Percentiles rank a stretch among this genome's conserved stretches.
Conservation (phyloP, 768 basidiomycete genomes). For the Hortiboletus flavorubellus region DNA sequence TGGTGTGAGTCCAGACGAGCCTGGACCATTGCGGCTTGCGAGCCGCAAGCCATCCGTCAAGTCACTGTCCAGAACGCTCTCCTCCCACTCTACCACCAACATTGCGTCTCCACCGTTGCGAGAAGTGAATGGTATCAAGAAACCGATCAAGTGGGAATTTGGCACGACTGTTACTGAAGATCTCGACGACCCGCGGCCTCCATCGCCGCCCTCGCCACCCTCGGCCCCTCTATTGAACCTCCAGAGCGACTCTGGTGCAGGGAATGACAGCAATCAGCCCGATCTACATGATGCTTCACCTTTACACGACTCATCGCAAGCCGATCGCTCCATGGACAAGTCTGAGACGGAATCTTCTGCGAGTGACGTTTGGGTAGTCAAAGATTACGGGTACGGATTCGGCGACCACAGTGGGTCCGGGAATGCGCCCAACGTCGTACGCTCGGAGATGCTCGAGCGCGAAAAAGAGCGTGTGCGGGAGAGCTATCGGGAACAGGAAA, state of each 20-base stretch:
- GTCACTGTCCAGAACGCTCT: constrained; percentile 12
- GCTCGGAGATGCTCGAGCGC: constrained; percentile 30
- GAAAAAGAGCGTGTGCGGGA: constrained; percentile 20
- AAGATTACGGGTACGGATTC: constrained; percentile 64
- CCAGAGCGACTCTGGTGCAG: background rate
- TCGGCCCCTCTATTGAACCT: background rate
- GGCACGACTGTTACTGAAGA: constrained; percentile 39
- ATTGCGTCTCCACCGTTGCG: background rate
- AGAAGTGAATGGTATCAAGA: constrained; percentile 12
- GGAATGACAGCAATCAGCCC: background rate
- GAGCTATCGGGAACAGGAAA: constrained; percentile 11
- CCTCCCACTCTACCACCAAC: background rate
- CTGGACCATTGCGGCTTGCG: constrained; percentile 23
- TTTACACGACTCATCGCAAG: background rate
- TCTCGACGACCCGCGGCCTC: constrained; percentile 1
- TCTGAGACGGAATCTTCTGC: constrained; percentile 15
- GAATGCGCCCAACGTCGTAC: constrained; percentile 29
- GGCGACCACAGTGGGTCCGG: constrained; percentile 42
- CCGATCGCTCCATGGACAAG: constrained; percentile 4
- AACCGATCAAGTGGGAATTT: constrained; percentile 51
- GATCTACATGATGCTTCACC: background rate
- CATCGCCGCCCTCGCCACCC: background rate
- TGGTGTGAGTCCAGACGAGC: constrained; percentile 41
- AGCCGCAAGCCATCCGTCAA: constrained; percentile 26
- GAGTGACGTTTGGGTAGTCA: constrained; percentile 50